These are phyloP conservation scores for Zizania palustris DNA, from an alignment of 202 grass and related monocot genomes.

Conservation along the genomic window DNA sequence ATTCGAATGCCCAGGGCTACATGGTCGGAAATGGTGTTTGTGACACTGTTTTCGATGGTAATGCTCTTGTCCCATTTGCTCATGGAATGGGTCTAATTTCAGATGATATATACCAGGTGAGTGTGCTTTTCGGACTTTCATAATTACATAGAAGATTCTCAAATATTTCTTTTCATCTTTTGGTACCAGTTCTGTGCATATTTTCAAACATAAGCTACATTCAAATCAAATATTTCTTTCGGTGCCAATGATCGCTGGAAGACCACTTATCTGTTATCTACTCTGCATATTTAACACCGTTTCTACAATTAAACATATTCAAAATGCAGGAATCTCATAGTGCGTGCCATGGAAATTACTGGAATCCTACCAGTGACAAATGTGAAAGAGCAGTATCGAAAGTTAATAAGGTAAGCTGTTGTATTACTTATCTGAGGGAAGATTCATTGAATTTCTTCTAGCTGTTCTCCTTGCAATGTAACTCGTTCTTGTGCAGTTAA, in stretches of 20 bases:
- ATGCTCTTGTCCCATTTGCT: conserved; percentile 96
- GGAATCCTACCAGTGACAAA: conserved; percentile 48
- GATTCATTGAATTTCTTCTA: background rate
- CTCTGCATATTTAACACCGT: background rate
- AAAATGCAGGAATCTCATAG: conserved; percentile 60
- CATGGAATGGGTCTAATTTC: conserved; percentile 96
- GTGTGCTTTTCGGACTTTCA: background rate
- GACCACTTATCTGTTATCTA: background rate
- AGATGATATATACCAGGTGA: conserved; percentile 70
- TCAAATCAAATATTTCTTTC: background rate
- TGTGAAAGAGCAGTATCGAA: conserved; percentile 48
- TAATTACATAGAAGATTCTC: too few relatives aligned
- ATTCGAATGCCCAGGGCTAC: conserved; percentile 61
- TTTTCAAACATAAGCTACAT: background rate
- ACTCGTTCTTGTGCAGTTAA: conserved; percentile 46
- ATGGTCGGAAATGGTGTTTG: conserved; percentile 95
- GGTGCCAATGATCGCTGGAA: background rate
- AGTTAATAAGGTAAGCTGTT: conserved; percentile 62
- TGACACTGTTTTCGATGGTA: conserved; percentile 80
- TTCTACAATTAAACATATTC: background rate
- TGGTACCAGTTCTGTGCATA: background rate
- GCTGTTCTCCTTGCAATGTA: background rate
- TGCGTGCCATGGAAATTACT: conserved; percentile 78
- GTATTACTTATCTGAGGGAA: conserved; percentile 15
- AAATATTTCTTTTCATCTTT: background rate